Conservation (phyloP, 495 filamentous ascomycete species). For the Stereocaulon alpinum region DNA sequence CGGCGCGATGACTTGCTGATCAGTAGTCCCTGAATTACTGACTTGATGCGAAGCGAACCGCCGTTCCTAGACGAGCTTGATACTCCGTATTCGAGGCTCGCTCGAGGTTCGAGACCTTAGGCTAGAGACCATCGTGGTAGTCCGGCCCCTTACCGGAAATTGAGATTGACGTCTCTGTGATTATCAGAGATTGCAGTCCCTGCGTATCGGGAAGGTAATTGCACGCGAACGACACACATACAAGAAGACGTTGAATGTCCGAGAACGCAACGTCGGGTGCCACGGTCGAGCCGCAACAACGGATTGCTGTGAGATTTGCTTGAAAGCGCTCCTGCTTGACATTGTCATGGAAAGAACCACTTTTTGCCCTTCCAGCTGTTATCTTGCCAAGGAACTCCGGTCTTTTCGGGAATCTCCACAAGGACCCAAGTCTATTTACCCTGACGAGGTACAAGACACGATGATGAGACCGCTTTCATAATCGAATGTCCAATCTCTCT, state of each 20-base stretch:
- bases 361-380: not conserved
- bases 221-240: not conserved
- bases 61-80: not conserved
- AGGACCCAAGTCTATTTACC: not conserved
- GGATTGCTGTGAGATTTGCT: not conserved
- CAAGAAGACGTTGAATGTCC: not conserved
- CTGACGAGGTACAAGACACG: not conserved
- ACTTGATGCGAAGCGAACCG: not conserved
- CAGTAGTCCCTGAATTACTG: not conserved
- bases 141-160: not conserved
- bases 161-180: not conserved
- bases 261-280: not conserved
- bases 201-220: not conserved
- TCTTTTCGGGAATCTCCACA: not conserved
- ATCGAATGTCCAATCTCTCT: not conserved
- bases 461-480: not conserved
- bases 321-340: not conserved
- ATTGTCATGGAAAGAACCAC: not conserved
- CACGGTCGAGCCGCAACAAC: not conserved
- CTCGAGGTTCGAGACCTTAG: not conserved
- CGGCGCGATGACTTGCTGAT: not conserved
- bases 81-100: not conserved
- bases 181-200: conserved; percentile 1
- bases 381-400: conserved; percentile 1
- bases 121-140: not conserved